Evolutionary conservation across 1,284 basidiomycete species (phyloP), one percentile per base, ranked within the genome.

Genomic region (Neotropicomus parvogracilis): DNA sequence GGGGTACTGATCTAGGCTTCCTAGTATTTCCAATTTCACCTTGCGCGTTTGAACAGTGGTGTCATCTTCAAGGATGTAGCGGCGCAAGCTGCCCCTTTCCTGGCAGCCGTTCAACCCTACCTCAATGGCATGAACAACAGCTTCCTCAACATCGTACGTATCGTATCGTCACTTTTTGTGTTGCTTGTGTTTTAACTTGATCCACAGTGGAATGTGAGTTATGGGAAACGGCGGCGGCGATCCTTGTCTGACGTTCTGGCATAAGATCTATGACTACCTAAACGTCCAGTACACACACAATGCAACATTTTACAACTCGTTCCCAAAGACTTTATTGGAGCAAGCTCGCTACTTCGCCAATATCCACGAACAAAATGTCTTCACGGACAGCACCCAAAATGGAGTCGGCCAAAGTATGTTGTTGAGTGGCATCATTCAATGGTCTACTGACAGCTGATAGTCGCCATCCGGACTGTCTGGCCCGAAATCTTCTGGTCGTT

Each of bases 281-380:
- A 79, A 78, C 54, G 77, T 81, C 14, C 66, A 78, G 45, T 69
- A 65, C 44, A 75, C 74, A 29, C 78, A 81, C 58, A 75, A 79
- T 54, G 65, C 61, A 20, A 68, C 69, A 0, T 78, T 73, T 52
- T 59, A 64, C 37, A 39, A 59, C 0, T 52, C 49, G 1, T 62
- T 70, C 26, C 66, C 69, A 2, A 50, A 64, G 17, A 67, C 66
- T 4, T 63, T 68, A 35, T 54, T 69, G 40, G 52, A 57, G 17
- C 74, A 72, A 55, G 72, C 71, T 4, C 70, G 71, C 17, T 60
- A 63, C 29, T 72, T 75, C 38, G 77, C 78, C 5, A 68, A 79
- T 59, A 77, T 74, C 53, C 75, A 79, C 55, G 75, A 81, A 52
- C 61, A 69, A 52, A 68, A 63, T 29, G 65, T 77, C 13, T 81